Conservation (phyloP, 345 rosid species). For the Streptanthus diversifolius region DNA sequence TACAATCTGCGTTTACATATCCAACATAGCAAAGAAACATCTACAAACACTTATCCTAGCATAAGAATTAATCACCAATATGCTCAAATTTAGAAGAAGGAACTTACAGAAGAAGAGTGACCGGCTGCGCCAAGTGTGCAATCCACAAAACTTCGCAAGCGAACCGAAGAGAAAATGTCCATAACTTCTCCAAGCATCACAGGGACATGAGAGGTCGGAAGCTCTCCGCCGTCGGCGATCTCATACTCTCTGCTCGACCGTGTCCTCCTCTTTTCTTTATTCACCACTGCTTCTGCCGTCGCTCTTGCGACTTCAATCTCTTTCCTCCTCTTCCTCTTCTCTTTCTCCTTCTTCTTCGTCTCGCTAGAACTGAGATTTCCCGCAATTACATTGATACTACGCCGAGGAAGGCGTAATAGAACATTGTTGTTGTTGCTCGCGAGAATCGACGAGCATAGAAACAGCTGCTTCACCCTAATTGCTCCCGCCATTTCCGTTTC, state of each 20-base stretch:
- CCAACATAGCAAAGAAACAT: not conserved
- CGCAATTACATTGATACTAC: conserved; percentile 24
- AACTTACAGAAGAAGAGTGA: conserved; percentile 79
- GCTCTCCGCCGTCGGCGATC: conserved; percentile 25
- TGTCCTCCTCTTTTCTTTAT: conserved; percentile 68
- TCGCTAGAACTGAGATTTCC: conserved; percentile 28
- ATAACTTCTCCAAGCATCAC: conserved; percentile 82
- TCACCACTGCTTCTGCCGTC: conserved; percentile 28
- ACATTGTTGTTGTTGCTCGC: not conserved
- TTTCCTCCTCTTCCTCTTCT: conserved; percentile 29
- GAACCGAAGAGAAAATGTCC: conserved; percentile 64
- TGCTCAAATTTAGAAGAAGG: not conserved
- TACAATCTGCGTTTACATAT: not conserved
- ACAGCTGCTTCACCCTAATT: conserved; percentile 30
- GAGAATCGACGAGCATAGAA: conserved; percentile 25
- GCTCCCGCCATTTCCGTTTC: conserved; percentile 30
- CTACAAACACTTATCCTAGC: not conserved
- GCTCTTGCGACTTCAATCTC: conserved; percentile 15
- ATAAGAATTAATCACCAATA: not conserved
- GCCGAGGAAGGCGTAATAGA: conserved; percentile 11
- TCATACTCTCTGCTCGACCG: conserved; percentile 63
- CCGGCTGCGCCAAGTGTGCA: conserved; percentile 96
- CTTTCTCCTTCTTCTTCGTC: conserved; percentile 34
- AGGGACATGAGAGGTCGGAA: conserved; percentile 56
- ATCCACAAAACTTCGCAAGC: conserved; percentile 63